phyloP scores from a whole-genome alignment of 2,329 filamentous ascomycete genomes.

The Arthrobotrys megalospora region DNA sequence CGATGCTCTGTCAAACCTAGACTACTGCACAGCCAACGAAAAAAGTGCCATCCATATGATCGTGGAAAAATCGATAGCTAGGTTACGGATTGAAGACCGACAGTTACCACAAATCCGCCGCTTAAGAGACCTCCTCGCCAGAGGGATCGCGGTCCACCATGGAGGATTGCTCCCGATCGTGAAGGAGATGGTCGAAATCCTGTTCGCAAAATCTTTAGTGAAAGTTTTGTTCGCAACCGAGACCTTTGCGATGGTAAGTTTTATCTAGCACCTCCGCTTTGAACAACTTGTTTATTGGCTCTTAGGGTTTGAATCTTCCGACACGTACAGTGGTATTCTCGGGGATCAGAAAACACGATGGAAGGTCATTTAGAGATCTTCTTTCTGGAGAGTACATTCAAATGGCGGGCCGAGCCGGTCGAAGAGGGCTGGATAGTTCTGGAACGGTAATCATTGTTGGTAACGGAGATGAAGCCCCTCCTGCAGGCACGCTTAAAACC shows the following conservation, averaged over 20 bases:
- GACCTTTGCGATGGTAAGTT: conserved; percentile 86
- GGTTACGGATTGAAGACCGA: conserved; percentile 90
- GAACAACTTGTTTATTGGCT: conserved; percentile 6
- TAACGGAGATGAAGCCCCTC: conserved; percentile 87
- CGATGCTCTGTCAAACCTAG: conserved; percentile 92
- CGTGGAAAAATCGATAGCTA: conserved; percentile 92
- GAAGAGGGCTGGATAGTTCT: conserved; percentile 91
- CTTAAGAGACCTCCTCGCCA: conserved; percentile 84
- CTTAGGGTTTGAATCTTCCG: conserved; percentile 84
- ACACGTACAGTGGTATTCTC: conserved; percentile 98
- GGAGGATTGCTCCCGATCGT: conserved; percentile 95
- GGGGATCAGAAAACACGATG: conserved; percentile 95
- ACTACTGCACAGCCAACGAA: conserved; percentile 92
- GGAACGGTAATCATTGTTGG: conserved; percentile 94
- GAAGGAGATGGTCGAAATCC: conserved; percentile 96
- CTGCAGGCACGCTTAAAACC: conserved; percentile 79
- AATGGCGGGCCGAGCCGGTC: conserved; percentile 95
- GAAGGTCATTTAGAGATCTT: conserved; percentile 89
- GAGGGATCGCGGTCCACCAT: conserved; percentile 96
- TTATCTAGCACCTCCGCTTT: background rate
- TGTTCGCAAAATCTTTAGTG: conserved; percentile 94
- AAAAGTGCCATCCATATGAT: conserved; percentile 99
- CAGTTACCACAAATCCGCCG: conserved; percentile 91
- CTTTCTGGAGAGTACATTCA: conserved; percentile 97
- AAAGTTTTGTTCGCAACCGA: conserved; percentile 98